phyloP scores from a whole-genome alignment of 352 stramenopile species.

The Plasmopara viticola region DNA sequence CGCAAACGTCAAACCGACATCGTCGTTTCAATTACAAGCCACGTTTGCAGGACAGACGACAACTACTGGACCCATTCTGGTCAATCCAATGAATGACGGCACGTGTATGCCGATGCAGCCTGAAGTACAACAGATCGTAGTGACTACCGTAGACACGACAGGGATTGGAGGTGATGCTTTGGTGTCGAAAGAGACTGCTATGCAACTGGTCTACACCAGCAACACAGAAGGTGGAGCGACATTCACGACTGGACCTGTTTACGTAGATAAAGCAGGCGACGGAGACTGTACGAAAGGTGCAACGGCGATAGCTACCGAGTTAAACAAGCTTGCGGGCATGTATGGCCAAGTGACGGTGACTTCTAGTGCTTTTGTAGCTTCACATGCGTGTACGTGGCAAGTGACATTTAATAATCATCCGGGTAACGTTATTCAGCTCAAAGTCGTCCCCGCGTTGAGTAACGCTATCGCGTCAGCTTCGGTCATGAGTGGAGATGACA shows the following conservation, averaged over 20 bases:
- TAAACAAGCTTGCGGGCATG: conserved; percentile 38
- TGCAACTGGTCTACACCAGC: conserved; percentile 86
- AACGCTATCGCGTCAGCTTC: conserved; percentile 26
- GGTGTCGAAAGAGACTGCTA: conserved; percentile 79
- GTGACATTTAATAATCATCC: conserved; percentile 88
- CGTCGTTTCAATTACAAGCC: conserved; percentile 43
- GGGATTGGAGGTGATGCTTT: conserved; percentile 79
- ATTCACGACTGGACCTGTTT: conserved; percentile 70
- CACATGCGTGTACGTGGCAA: conserved; percentile 76
- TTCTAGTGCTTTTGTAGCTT: conserved; percentile 37
- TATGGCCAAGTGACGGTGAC: conserved; percentile 45
- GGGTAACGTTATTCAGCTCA: conserved; percentile 77
- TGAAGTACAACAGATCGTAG: conserved; percentile 89
- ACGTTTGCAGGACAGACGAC: conserved; percentile 36
- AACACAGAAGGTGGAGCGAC: conserved; percentile 42
- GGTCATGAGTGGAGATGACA: conserved; percentile 74
- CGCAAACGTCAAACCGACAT: conserved; percentile 24
- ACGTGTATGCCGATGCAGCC: conserved; percentile 54
- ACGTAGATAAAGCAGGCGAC: conserved; percentile 60
- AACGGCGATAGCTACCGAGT: conserved; percentile 37
- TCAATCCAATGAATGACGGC: conserved; percentile 56
- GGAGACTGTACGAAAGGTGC: conserved; percentile 80
- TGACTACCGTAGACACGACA: conserved; percentile 88
- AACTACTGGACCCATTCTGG: conserved; percentile 79
- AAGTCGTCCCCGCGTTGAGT: conserved; percentile 47